These are phyloP conservation scores for Psilocybe subaeruginosa DNA, from an alignment of 768 basidiomycete species.

Conservation along the genomic window DNA sequence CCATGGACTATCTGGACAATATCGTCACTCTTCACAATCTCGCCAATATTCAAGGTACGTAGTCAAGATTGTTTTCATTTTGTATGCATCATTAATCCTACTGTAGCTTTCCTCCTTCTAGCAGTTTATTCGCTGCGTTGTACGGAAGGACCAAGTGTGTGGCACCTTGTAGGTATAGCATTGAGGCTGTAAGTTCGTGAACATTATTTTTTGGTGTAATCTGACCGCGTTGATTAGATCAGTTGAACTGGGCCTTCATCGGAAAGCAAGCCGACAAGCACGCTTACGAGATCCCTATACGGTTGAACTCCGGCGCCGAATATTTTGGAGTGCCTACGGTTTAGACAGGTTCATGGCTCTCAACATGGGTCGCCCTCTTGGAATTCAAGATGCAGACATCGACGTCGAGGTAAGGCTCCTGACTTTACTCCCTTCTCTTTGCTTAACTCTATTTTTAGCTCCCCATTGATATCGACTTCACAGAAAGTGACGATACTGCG, in stretches of 20 bases:
- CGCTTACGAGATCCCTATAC: constrained; percentile 8
- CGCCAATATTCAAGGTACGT: constrained; percentile 6
- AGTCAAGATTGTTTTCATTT: not conserved
- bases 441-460: not conserved
- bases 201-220: not conserved
- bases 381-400: constrained; percentile 11
- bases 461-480: constrained; percentile 8
- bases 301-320: constrained; percentile 10
- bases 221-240: not conserved
- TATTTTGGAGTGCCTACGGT: constrained; percentile 12
- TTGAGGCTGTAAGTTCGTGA: constrained; percentile 5
- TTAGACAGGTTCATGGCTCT: constrained; percentile 11
- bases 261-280: constrained; percentile 10
- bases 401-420: constrained; percentile 7
- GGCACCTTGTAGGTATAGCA: constrained; percentile 9
- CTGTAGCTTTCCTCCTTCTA: constrained; percentile 5
- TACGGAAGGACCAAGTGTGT: constrained; percentile 12
- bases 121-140: constrained; percentile 7
- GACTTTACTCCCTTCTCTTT: not conserved
- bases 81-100: not conserved
- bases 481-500: constrained; percentile 2
- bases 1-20: constrained; percentile 7
- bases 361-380: constrained; percentile 11
- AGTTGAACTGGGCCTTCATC: constrained; percentile 8
- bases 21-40: constrained; percentile 12